Evolutionary conservation across 192 early-diverging fungal genomes (phyloP), one percentile per base, ranked within the genome.

Genomic region (Rhizophagus sp.): DNA sequence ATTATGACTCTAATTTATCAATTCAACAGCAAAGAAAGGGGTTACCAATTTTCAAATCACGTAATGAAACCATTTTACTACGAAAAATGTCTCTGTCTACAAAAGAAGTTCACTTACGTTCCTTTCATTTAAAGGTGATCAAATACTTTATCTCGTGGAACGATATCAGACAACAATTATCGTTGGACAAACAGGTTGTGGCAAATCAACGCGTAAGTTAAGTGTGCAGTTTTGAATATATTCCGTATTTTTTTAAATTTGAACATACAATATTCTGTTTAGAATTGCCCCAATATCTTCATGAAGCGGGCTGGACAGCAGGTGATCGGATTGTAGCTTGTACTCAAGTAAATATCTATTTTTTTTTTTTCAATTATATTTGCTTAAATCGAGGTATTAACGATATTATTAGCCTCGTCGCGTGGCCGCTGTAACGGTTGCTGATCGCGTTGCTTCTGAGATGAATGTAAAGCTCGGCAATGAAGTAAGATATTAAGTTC

Each of bases 11-110:
- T 2, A 92, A 90, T 36, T 72, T 97, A 66, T 83, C 91, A 3
- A 86, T 95, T 68, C 87, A 91, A 75, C 91, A 96, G 49, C 95
- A 95, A 82, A 82, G 97, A 41, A 90, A 94, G 68, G 89, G 91
- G 12, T 88, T 99, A 72, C 98, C 97, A 0, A 94, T 98, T 3
- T 98, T 89, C 83, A 95, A 94, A 70, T 88, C 95, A 73, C 92
- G 96, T 83, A 89, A 89, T 79, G 64, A 9, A 65, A 76, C 30
- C 12, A 8, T 10, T 65, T 50, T 72, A n/a, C n/a, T 15, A 30
- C 6, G 41, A 64, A 41, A 33, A 1, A 17, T 24, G 10, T 36
- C 3, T 10, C 30, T 41, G 22, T 13, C 2, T 65, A n/a, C 61
- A 34, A 33, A 7, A 57, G 15, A 22, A 25, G 30, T 57, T 11